Evolutionary conservation across 176 grass and related monocot genomes (phyloP), one percentile per base, ranked within the genome.

Genomic region (Rhynchospora tenuis): DNA sequence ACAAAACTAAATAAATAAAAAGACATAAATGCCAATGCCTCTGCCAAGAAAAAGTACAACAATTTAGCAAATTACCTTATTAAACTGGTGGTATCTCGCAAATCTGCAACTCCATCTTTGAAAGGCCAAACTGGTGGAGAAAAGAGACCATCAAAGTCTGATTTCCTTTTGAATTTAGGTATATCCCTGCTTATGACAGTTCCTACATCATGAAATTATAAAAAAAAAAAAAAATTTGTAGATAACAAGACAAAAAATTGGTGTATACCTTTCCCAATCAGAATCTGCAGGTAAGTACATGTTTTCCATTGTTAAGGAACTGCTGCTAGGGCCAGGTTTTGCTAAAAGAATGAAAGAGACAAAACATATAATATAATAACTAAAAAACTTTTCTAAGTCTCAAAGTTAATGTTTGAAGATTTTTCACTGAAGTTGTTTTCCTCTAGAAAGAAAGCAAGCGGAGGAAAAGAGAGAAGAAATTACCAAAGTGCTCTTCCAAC

Each of bases 41-140:
- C 48, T 17, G 38, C 9, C 42, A 81, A 81, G n/a, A 54, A 82
- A 12, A 52, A 79, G 15, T 9, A 28, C 65, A 27, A 48, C 13
- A 26, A 67, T 42, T 50, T 26, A 19, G 22, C 48, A 66, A 5
- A 81, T 82, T 26, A 82, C 80, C 80, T 82, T 82, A 60, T 67
- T 82, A 82, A 82, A 43, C 80, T 82, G 22, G 80, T 66, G 17
- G 43, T 50, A 38, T 82, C 80, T 66, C 17, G 61, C 60, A 82
- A 51, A 51, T 82, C 80, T 48, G 59, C 46, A 27, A 82, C 15
- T 17, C 26, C 80, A 24, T 82, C 80, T 52, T 82, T 82, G 9
- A 67, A 50, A 48, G 80, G 23, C 80, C 80, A 82, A 82, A 82
- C 61, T 2, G 80, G 60, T 66, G 17, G 80, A 66, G 61, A 66